Evolutionary conservation across 139 green algal species (phyloP).

Genomic region (Chlorella sp.): DNA sequence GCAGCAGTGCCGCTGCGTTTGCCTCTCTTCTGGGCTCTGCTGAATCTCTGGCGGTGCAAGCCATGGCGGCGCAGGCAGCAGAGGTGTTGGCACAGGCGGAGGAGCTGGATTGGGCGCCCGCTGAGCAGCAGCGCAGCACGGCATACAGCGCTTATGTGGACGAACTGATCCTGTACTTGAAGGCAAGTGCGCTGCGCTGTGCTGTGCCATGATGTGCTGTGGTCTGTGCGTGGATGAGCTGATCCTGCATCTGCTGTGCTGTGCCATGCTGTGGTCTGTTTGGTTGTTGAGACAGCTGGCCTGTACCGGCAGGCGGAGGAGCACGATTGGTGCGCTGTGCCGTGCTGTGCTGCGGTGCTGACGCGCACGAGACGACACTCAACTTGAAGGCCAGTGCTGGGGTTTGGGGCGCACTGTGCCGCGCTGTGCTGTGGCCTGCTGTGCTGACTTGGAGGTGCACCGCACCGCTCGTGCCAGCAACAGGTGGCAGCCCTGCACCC

Average conservation of each 20-base stretch:
- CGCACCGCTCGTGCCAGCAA: neutral
- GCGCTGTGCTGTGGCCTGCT: neutral
- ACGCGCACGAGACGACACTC: no score
- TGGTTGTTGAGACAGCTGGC: neutral
- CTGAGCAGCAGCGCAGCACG: conserved; percentile 37
- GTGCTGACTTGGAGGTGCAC: neutral
- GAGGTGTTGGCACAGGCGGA: conserved; percentile 54
- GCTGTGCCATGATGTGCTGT: neutral
- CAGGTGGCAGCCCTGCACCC: neutral
- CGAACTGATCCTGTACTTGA: conserved; percentile 62
- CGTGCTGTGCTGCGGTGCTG: neutral
- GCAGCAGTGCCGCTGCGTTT: conserved; percentile 16
- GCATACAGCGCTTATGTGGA: conserved; percentile 48
- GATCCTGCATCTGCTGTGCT: conserved; percentile 46
- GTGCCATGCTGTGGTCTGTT: neutral
- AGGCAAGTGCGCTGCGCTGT: conserved; percentile 39
- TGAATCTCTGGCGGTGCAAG: conserved; percentile 26
- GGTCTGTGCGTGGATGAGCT: conserved; percentile 53
- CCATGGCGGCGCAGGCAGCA: neutral
- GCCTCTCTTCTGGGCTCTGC: conserved; percentile 3
- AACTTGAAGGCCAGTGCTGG: neutral
- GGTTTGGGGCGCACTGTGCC: no score
- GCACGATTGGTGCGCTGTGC: no score
- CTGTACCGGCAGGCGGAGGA: no score
- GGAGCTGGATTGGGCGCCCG: conserved; percentile 58